Percentiles rank a stretch among this genome's conserved stretches.
Conservation (phyloP, 768 basidiomycete genomes). For the Rhizopogon rudus region DNA sequence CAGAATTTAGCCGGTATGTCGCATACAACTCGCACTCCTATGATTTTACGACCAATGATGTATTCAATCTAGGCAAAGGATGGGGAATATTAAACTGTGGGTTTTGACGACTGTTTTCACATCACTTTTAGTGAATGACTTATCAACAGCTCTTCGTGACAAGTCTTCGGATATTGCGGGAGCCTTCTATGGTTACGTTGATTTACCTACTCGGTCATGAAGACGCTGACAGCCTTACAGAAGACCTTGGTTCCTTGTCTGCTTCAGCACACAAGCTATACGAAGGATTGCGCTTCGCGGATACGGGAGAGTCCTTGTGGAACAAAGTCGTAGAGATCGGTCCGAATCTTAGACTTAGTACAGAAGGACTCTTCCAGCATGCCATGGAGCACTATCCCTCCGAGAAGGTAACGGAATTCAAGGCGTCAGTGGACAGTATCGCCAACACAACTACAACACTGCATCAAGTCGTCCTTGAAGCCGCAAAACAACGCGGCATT, state of each 20-base stretch:
- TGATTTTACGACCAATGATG: not conserved
- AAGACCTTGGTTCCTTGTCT: not conserved
- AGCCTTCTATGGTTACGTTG: not conserved
- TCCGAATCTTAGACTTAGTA: not conserved
- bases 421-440: not conserved
- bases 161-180: not conserved
- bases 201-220: not conserved
- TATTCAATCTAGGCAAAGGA: not conserved
- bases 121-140: not conserved
- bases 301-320: not conserved
- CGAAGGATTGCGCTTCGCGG: not conserved
- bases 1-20: not conserved
- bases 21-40: not conserved
- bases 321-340: not conserved
- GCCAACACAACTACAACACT: not conserved
- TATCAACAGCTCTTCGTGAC: not conserved
- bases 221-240: not conserved
- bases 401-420: not conserved
- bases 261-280: not conserved
- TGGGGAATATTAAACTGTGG: not conserved
- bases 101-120: not conserved
- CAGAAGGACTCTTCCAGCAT: not conserved
- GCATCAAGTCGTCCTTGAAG: not conserved
- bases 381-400: not conserved
- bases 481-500: not conserved